Percentiles rank a stretch among this genome's conserved stretches.
phyloP scores from a whole-genome alignment of 768 basidiomycete species.

The Sarcomyxa edulis region DNA sequence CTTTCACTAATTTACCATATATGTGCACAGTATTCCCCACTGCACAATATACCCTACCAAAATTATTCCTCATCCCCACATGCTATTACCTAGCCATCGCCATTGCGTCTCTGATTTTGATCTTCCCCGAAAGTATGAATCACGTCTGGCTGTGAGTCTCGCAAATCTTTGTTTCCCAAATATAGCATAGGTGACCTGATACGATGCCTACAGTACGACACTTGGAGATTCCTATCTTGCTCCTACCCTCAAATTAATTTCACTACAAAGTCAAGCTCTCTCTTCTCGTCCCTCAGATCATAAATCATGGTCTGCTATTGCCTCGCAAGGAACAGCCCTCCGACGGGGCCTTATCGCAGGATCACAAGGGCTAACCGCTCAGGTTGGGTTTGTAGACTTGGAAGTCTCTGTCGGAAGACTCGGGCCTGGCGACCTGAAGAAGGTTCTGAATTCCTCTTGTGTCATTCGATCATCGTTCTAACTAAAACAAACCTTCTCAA shows the following conservation, averaged over 20 bases:
- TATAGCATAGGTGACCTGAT: not conserved
- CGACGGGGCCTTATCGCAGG: slow-evolving; percentile 24
- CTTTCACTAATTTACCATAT: not conserved
- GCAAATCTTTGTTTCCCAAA: no score
- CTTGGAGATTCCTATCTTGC: not conserved
- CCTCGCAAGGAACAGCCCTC: slow-evolving; percentile 17
- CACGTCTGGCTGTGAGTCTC: slow-evolving; percentile 14
- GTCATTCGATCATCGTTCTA: no score
- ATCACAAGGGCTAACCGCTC: slow-evolving; percentile 24
- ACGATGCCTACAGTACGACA: no score
- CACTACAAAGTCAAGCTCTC: slow-evolving; percentile 27
- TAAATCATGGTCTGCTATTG: slow-evolving; percentile 23
- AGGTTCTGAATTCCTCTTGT: no score
- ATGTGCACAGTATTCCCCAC: slow-evolving; percentile 29
- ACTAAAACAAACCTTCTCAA: no score
- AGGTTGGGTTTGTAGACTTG: slow-evolving; percentile 33
- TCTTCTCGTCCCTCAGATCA: slow-evolving; percentile 27
- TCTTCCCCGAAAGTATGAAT: slow-evolving; percentile 41
- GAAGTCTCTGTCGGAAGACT: slow-evolving; percentile 38
- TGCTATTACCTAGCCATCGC: slow-evolving; percentile 36
- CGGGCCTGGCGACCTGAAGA: slow-evolving; percentile 35
- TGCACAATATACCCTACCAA: slow-evolving; percentile 33
- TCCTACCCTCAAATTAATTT: slow-evolving; percentile 25
- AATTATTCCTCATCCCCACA: slow-evolving; percentile 33
- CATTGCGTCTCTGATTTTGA: slow-evolving; percentile 26